Evolutionary conservation across 768 basidiomycete species (phyloP), one percentile per base, ranked within the genome.

Genomic region (Albatrellus ellisii): DNA sequence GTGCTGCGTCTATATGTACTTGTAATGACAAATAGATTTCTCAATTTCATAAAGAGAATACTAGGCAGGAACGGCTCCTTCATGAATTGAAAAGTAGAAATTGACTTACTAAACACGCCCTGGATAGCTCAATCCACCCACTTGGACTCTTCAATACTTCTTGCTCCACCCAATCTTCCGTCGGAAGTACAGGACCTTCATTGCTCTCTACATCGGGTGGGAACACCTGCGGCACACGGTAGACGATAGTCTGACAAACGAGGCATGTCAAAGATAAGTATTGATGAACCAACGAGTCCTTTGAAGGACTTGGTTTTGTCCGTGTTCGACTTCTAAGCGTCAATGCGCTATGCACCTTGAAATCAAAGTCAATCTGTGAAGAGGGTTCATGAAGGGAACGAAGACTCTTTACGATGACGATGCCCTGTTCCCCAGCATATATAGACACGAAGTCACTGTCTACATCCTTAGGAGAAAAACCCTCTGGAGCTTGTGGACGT

Each of bases 71-170:
- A 17, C 31, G 15, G 18, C 32, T 36, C 18, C 10, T 31, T 26
- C 38, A 25, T 35, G 28, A 37, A 36, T 27, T 25, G 17, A 11
- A 15, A 32, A 29, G 35, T 21, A 44, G 26, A 40, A 42, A 40
- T 22, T 36, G 11, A 72, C 84, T 69, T 60, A 87, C 84, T 59
- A 83, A 54, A 53, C 76, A 79, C 39, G 67, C 64, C 41, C 67
- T 68, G 52, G 77, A 67, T 15, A 86, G 70, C 51, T 86, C 77
- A 46, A 88, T 69, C 81, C 80, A 85, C 9, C 84, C 85, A 41
- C 56, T 73, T 26, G 65, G 59, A 49, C 77, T 79, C 59, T 73
- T 74, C 59, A 87, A 64, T 39, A 75, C 62, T 53, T 83, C 80
- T 38, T 72, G 69, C 60, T 87, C 84, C 5, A 75, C 75, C 79